These are phyloP conservation scores for Boeremia lycopersici DNA, from an alignment of 2,329 filamentous ascomycete species.

Conservation along the genomic window DNA sequence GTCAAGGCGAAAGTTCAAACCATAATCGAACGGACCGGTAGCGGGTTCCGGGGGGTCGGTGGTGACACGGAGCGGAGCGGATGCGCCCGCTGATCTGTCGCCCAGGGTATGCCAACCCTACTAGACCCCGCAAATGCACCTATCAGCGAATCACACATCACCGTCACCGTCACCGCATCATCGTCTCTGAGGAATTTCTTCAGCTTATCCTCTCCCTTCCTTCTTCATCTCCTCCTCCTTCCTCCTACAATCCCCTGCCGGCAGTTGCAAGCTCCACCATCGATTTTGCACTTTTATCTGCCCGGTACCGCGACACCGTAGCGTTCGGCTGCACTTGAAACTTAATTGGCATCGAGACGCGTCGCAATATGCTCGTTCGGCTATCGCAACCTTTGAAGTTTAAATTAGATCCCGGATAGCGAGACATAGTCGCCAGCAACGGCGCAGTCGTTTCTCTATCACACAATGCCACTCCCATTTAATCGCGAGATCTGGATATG, in stretches of 20 bases:
- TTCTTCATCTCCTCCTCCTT: background rate
- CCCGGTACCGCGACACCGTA: background rate
- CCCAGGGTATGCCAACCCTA: background rate
- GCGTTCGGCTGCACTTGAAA: background rate
- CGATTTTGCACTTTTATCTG: background rate
- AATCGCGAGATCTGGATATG: slow-evolving; percentile 55
- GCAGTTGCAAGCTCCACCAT: background rate
- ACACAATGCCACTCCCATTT: slow-evolving; percentile 35
- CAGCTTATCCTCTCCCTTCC: background rate
- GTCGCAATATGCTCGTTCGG: slow-evolving; percentile 10
- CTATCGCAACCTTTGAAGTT: background rate
- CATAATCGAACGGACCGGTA: background rate
- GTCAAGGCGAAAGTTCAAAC: no score
- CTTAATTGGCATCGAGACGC: background rate
- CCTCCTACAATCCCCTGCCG: background rate
- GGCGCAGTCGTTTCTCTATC: background rate
- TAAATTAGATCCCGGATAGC: slow-evolving; percentile 5
- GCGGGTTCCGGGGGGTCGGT: background rate
- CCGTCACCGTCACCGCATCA: slow-evolving; percentile 11
- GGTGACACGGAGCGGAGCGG: slow-evolving; percentile 2
- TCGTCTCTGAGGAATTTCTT: slow-evolving; percentile 1
- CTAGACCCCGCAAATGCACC: slow-evolving; percentile 9
- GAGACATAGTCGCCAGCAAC: background rate
- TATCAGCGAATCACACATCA: slow-evolving; percentile 20
- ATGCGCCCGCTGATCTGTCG: background rate